A percentile compares a stretch with the other conserved stretches of the same genome.
phyloP scores from a whole-genome alignment of 2,329 filamentous ascomycete species.

The Thielaviopsis ethacetica region DNA sequence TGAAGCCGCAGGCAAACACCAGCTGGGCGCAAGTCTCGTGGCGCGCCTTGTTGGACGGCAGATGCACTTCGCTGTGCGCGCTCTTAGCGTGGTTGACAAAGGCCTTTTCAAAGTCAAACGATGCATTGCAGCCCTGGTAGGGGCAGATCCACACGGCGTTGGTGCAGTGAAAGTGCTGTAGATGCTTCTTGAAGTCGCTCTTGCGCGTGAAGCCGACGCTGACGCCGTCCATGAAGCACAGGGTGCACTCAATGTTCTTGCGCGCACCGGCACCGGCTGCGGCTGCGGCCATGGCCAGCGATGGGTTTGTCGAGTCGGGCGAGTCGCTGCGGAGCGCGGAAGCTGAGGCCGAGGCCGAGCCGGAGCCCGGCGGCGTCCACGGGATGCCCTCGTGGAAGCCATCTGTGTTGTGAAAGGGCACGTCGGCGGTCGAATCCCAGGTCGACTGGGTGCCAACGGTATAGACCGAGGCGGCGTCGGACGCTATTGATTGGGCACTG shows the following conservation, averaged over 20 bases:
- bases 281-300: slow-evolving; percentile 13
- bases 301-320: slow-evolving; percentile 9
- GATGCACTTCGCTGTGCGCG: slow-evolving; percentile 25
- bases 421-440: slow-evolving; percentile 10
- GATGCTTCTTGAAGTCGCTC: slow-evolving; percentile 32
- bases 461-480: slow-evolving; percentile 15
- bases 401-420: slow-evolving; percentile 5
- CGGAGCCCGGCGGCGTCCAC: slow-evolving; percentile 6
- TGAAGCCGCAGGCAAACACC: slow-evolving; percentile 29
- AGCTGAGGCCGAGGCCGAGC: not conserved
- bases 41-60: slow-evolving; percentile 25
- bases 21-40: slow-evolving; percentile 27
- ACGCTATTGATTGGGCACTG: slow-evolving; percentile 26
- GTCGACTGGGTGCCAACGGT: slow-evolving; percentile 10
- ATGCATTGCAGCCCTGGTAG: slow-evolving; percentile 25
- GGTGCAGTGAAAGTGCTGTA: slow-evolving; percentile 30
- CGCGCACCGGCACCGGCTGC: slow-evolving; percentile 4
- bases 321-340: slow-evolving; percentile 6
- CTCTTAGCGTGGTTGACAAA: slow-evolving; percentile 29
- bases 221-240: slow-evolving; percentile 30
- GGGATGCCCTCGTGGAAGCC: slow-evolving; percentile 7
- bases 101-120: slow-evolving; percentile 28
- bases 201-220: slow-evolving; percentile 29
- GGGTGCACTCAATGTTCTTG: slow-evolving; percentile 23
- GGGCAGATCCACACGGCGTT: slow-evolving; percentile 28